Percentiles rank a stretch among this genome's conserved stretches.
These are phyloP conservation scores for Aureobasidium sp. DNA, from an alignment of 2,329 filamentous ascomycete species.

Conservation along the genomic window DNA sequence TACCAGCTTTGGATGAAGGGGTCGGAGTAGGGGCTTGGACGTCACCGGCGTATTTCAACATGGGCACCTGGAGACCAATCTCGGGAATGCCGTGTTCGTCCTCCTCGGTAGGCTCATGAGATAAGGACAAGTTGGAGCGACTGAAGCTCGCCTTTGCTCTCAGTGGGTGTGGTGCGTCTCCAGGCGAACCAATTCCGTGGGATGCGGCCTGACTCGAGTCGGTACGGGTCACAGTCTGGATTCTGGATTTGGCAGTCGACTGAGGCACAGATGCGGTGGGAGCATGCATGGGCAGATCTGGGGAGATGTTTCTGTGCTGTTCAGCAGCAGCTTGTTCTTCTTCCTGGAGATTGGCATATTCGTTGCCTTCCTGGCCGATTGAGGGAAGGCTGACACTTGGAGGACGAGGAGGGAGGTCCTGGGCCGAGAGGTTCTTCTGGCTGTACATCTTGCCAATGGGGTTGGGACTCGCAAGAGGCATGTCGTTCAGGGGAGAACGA, in stretches of 20 bases:
- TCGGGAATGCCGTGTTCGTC: constrained; percentile 78
- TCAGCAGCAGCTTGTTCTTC: constrained; percentile 43
- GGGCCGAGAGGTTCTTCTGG: constrained; percentile 25
- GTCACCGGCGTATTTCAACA: constrained; percentile 87
- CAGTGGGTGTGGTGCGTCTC: constrained; percentile 44
- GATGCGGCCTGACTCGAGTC: constrained; percentile 80
- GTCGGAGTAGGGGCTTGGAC: constrained; percentile 84
- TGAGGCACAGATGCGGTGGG: constrained; percentile 79
- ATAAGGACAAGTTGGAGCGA: constrained; percentile 38
- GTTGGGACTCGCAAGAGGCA: constrained; percentile 36
- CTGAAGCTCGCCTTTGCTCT: constrained; percentile 54
- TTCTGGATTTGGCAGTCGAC: constrained; percentile 72
- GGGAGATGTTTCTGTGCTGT: constrained; percentile 68
- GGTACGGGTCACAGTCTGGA: constrained; percentile 77
- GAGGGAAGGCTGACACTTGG: constrained; percentile 75
- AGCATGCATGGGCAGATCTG: constrained; percentile 78
- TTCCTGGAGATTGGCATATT: constrained; percentile 62
- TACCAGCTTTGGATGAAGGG: constrained; percentile 42
- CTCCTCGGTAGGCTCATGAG: constrained; percentile 53
- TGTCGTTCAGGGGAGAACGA: constrained; percentile 74
- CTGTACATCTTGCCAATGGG: constrained; percentile 25
- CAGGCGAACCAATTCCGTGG: constrained; percentile 66
- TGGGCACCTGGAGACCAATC: constrained; percentile 85
- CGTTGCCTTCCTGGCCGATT: constrained; percentile 79
- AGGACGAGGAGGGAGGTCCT: constrained; percentile 56